Conservation (phyloP, 345 rosid species). For the Citrus mangshanensis region DNA sequence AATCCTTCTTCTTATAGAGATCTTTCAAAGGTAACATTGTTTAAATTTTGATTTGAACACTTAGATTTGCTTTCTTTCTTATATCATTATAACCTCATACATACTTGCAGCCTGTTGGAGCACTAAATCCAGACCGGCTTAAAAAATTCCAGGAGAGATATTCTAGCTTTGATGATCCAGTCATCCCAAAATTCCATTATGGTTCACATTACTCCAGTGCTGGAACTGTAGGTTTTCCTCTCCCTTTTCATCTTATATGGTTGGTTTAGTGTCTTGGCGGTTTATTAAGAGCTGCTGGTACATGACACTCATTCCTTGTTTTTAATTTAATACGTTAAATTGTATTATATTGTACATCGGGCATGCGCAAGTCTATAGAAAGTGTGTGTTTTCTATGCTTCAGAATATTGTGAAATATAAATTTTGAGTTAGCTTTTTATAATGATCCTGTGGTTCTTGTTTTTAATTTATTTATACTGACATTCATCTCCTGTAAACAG, state of each 20-base stretch:
- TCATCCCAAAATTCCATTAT: conserved; percentile 97
- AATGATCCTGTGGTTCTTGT: not conserved
- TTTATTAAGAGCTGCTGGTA: conserved; percentile 6
- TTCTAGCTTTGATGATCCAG: conserved; percentile 94
- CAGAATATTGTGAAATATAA: not conserved
- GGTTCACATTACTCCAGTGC: conserved; percentile 99
- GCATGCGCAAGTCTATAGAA: not conserved
- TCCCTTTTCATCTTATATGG: conserved; percentile 11
- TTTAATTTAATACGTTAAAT: conserved; percentile 1
- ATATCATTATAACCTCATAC: conserved; percentile 19
- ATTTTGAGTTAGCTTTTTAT: not conserved
- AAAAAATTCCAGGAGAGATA: conserved; percentile 91
- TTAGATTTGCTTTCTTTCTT: conserved; percentile 12
- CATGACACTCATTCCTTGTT: not conserved
- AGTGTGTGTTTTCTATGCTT: not conserved
- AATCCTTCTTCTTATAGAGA: conserved; percentile 87
- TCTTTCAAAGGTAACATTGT: conserved; percentile 78
- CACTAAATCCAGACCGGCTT: conserved; percentile 77
- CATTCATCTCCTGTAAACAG: not conserved
- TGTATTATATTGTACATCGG: not conserved
- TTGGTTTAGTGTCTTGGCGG: not conserved
- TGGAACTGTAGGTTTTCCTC: conserved; percentile 70
- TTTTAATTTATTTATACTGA: not conserved
- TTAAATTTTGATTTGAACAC: conserved; percentile 28
- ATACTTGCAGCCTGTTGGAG: conserved; percentile 91